These are phyloP conservation scores for Penicillium paradoxum DNA, from an alignment of 495 filamentous ascomycete species.

Conservation along the genomic window DNA sequence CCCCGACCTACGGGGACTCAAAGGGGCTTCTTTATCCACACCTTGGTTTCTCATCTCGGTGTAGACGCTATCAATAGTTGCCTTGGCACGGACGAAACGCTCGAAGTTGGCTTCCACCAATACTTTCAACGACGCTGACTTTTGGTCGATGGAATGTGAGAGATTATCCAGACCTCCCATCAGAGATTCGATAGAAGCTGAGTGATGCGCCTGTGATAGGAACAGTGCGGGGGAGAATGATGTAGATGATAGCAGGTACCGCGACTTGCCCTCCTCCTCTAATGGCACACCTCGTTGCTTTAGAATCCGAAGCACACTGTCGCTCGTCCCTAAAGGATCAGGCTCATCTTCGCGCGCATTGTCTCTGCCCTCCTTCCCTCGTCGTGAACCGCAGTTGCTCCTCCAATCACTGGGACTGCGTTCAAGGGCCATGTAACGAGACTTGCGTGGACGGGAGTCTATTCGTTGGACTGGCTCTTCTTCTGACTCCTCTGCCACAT, in stretches of 20 bases:
- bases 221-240: constrained; percentile 91
- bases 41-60: constrained; percentile 94
- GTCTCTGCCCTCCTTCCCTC: constrained; percentile 60
- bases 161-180: constrained; percentile 76
- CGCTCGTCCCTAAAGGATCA: constrained; percentile 75
- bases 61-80: constrained; percentile 97
- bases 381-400: constrained; percentile 66
- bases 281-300: constrained; percentile 69
- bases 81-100: constrained; percentile 91
- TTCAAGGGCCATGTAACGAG: constrained; percentile 79
- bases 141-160: constrained; percentile 89
- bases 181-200: constrained; percentile 72
- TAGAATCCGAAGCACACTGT: constrained; percentile 79
- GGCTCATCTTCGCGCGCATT: constrained; percentile 86
- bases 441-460: constrained; percentile 58
- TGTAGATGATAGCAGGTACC: constrained; percentile 90
- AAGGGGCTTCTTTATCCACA: constrained; percentile 50
- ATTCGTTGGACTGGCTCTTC: constrained; percentile 51
- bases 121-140: constrained; percentile 90
- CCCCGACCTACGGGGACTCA: constrained; percentile 58
- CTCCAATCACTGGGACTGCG: constrained; percentile 60
- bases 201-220: constrained; percentile 82
- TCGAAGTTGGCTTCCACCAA: constrained; percentile 97
- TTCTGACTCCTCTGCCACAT: constrained; percentile 64
- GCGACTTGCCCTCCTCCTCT: constrained; percentile 86